Evolutionary conservation across 2,329 filamentous ascomycete species (phyloP), one percentile per base, ranked within the genome.

Genomic region (Ophiostoma tasmaniense): DNA sequence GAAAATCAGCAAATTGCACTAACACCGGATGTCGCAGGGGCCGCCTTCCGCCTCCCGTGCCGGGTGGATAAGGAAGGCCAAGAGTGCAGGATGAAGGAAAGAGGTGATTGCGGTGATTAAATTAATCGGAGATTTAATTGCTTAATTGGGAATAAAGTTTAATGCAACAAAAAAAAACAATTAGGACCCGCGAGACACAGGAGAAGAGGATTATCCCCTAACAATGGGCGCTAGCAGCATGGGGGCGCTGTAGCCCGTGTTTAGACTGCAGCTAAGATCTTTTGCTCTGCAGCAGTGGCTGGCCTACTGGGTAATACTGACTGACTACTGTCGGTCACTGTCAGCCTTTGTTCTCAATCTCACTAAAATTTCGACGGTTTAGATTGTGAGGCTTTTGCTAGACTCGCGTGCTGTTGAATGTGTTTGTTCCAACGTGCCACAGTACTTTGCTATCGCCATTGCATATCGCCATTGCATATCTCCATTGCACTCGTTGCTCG

Each of bases 1-100:
- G 50, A 55, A 55, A 25, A 6, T 1, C 6, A 33, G 25, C n/a
- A 25, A 14, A 39, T 45, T n/a, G 50, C 37, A 69, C 64, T 62
- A 64, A 30, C 52, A 69, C 35, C 68, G 68, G 68, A 69, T 50
- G 50, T 66, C 68, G 68, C 64, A n/a, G 55, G 22, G 50, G 37
- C 50, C 62, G 45, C 37, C 5, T 30, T 69, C 64, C 68, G 64
- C 20, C 22, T 17, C 17, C 37, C 37, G 28, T 22, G 25, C 50
- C 50, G 50, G n/a, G n/a, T 55, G 22, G 50, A 55, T 55, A 55
- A 55, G 10, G 22, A 25, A 2, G 25, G 50, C 50, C 50, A 55
- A 25, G n/a, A 55, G 45, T 3, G 37, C 13, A 39, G 33, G 33
- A 33, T 33, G 33, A 33, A 33, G 33, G 33, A 33, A n/a, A n/a